phyloP scores from a whole-genome alignment of 2,329 filamentous ascomycete genomes.

The Amphichorda felina region DNA sequence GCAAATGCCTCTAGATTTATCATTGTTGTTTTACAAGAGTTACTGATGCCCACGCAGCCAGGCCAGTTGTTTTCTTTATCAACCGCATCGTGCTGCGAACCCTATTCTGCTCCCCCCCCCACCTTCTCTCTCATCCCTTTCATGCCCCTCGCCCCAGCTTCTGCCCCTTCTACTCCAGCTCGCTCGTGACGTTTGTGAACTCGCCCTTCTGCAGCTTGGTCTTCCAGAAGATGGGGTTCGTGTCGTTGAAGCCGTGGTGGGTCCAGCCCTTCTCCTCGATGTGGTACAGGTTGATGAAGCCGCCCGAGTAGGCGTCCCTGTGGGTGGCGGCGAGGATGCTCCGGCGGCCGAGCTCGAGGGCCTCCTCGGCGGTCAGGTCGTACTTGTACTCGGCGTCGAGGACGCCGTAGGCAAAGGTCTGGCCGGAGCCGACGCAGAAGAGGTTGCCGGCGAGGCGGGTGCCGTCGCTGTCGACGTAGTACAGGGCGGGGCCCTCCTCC shows the following conservation, averaged over 20 bases:
- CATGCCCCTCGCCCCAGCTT: too few relatives aligned
- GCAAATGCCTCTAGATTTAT: too few relatives aligned
- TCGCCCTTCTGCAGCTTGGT: conserved; percentile 98
- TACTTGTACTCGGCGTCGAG: conserved; percentile 92
- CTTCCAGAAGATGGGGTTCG: conserved; percentile 99
- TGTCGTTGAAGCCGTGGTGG: conserved; percentile 96
- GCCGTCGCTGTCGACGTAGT: conserved; percentile 95
- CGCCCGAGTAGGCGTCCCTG: conserved; percentile 96
- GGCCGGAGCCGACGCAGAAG: conserved; percentile 95
- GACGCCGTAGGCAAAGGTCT: conserved; percentile 98
- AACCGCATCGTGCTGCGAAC: too few relatives aligned
- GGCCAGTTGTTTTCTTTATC: too few relatives aligned
- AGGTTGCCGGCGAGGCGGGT: conserved; percentile 87
- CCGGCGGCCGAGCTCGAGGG: conserved; percentile 78
- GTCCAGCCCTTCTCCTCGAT: conserved; percentile 99
- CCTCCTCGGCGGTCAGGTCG: conserved; percentile 76
- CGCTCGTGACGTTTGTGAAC: conserved; percentile 87
- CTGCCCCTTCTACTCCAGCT: conserved; percentile 39
- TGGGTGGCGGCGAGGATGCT: conserved; percentile 95
- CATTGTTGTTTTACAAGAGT: neutral
- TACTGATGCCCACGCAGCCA: too few relatives aligned
- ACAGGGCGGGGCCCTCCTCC: conserved; percentile 90
- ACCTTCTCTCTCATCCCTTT: too few relatives aligned
- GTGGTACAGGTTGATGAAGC: conserved; percentile 97
- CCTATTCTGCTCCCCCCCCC: too few relatives aligned